Evolutionary conservation across 2,329 filamentous ascomycete genomes (phyloP).

Genomic region (Botrytis medusae): DNA sequence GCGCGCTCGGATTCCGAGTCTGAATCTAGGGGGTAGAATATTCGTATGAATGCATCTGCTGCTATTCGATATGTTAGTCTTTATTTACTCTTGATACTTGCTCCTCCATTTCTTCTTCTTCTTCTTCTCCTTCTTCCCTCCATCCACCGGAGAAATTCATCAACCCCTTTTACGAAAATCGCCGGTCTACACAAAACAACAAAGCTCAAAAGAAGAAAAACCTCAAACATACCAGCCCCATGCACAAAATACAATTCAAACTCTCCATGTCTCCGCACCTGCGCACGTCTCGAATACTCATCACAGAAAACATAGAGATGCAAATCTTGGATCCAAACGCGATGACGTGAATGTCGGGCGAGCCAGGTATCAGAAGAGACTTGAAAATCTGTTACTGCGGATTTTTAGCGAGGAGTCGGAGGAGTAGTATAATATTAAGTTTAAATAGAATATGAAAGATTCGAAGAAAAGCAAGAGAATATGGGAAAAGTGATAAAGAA

Average conservation of each 20-base stretch:
- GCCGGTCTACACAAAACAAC: no score
- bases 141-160: neutral
- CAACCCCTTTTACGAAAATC: neutral
- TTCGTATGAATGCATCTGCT: constrained; percentile 18
- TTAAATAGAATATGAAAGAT: no score
- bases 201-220: neutral
- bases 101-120: neutral
- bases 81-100: neutral
- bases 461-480: no score
- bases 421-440: no score
- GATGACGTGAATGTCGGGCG: constrained; percentile 47
- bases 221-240: constrained; percentile 31
- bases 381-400: constrained; percentile 52
- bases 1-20: neutral
- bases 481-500: neutral
- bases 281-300: constrained; percentile 55
- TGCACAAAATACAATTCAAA: constrained; percentile 39
- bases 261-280: constrained; percentile 44
- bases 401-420: neutral
- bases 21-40: constrained; percentile 13
- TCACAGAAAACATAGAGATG: constrained; percentile 60
- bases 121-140: fast-evolving
- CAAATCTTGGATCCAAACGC: constrained; percentile 54
- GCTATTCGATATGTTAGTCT: neutral
- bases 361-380: constrained; percentile 52